phyloP scores from a whole-genome alignment of 768 basidiomycete species.

The Russula ochroleuca region DNA sequence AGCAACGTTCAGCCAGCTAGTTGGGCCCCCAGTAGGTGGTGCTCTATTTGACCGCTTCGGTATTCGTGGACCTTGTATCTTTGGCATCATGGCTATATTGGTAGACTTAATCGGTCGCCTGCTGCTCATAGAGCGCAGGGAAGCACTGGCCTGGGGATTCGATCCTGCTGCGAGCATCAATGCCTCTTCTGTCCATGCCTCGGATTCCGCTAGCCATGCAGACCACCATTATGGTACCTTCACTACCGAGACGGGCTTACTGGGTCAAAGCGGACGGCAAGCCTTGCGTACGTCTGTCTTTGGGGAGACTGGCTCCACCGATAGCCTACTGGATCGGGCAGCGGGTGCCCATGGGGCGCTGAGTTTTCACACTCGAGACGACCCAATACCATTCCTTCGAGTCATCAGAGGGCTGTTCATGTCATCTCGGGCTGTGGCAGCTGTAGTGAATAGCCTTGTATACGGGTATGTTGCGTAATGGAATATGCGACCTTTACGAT shows the following conservation, averaged over 20 bases:
- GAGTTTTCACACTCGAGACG: background rate
- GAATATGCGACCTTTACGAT: background rate
- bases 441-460: constrained; percentile 33
- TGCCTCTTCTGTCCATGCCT: background rate
- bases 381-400: constrained; percentile 17
- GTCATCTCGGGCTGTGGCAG: constrained; percentile 32
- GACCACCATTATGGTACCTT: constrained; percentile 4
- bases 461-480: constrained; percentile 35
- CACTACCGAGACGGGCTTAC: background rate
- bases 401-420: constrained; percentile 30
- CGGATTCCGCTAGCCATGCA: background rate
- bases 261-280: background rate
- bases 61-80: constrained; percentile 39
- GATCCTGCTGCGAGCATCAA: constrained; percentile 26
- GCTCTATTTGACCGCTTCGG: constrained; percentile 37
- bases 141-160: constrained; percentile 35
- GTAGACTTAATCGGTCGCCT: constrained; percentile 38
- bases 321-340: background rate
- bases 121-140: constrained; percentile 38
- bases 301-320: background rate
- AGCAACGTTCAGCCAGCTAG: constrained; percentile 30
- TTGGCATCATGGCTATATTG: constrained; percentile 35
- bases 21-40: constrained; percentile 41
- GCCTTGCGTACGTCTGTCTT: background rate
- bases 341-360: background rate